A percentile compares a stretch with the other conserved stretches of the same genome.
Conservation (phyloP, 345 rosid species). For the Hibiscus tridactylites region DNA sequence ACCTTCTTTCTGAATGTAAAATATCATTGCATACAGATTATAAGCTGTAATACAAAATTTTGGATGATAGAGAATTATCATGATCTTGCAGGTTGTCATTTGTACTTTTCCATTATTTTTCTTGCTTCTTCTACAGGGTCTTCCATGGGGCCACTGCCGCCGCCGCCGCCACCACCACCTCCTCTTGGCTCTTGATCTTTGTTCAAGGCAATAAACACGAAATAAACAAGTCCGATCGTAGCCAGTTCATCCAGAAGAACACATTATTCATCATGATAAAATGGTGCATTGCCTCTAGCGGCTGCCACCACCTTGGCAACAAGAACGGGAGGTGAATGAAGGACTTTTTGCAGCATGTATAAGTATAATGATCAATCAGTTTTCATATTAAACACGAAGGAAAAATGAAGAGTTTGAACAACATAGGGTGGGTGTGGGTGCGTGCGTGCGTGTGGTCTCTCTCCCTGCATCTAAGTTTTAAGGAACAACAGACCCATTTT, state of each 20-base stretch:
- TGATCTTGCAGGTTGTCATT: conserved; percentile 22
- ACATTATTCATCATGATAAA: neutral
- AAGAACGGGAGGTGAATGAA: neutral
- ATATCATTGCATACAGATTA: neutral
- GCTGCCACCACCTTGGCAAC: neutral
- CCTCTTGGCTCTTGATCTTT: conserved; percentile 56
- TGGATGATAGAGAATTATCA: neutral
- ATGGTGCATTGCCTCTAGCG: neutral
- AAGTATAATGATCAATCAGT: neutral
- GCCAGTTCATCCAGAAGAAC: conserved; percentile 40
- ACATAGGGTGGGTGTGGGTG: neutral
- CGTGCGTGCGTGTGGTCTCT: neutral
- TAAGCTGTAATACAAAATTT: neutral
- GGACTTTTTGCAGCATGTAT: neutral
- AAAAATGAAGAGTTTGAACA: neutral
- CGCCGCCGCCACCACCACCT: conserved; percentile 3
- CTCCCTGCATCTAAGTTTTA: neutral
- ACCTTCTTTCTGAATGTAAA: neutral
- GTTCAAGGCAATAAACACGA: conserved; percentile 73
- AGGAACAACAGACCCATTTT: neutral
- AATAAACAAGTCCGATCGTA: conserved; percentile 85
- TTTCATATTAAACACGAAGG: neutral
- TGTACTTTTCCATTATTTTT: conserved; percentile 93
- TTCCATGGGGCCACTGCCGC: conserved; percentile 15
- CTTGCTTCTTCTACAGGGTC: conserved; percentile 73